Conservation (phyloP, 2,329 filamentous ascomycete species). For the Alternaria solani region DNA sequence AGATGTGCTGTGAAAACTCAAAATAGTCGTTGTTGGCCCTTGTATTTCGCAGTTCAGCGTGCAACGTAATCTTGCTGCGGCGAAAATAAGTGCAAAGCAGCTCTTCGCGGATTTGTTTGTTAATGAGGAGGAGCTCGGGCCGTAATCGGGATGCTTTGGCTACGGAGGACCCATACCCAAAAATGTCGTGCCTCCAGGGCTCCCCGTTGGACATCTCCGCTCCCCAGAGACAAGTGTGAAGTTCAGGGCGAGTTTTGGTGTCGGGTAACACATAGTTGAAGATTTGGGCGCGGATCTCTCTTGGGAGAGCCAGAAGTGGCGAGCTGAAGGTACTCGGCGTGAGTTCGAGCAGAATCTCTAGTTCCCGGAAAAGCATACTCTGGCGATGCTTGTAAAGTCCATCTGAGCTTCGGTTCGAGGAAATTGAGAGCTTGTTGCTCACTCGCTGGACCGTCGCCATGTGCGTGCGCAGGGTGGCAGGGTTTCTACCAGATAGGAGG, state of each 20-base stretch:
- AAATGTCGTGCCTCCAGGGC: slow-evolving; percentile 46
- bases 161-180: slow-evolving; percentile 40
- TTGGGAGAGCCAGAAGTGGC: slow-evolving; percentile 41
- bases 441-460: slow-evolving; percentile 24
- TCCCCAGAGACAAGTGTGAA: slow-evolving; percentile 48
- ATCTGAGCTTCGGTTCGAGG: slow-evolving; percentile 35
- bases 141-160: slow-evolving; percentile 30
- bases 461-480: slow-evolving; percentile 3
- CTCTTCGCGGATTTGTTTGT: slow-evolving; percentile 43
- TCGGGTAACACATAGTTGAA: slow-evolving; percentile 40
- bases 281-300: slow-evolving; percentile 38
- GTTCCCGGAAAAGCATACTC: slow-evolving; percentile 43
- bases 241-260: slow-evolving; percentile 30
- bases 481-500: slow-evolving; percentile 1
- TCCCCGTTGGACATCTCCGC: slow-evolving; percentile 45
- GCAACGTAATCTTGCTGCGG: slow-evolving; percentile 42
- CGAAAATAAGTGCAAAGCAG: slow-evolving; percentile 39
- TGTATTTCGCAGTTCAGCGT: slow-evolving; percentile 46
- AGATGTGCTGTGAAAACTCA: slow-evolving; percentile 46
- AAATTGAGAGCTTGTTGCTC: slow-evolving; percentile 35
- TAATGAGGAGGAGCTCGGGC: slow-evolving; percentile 40
- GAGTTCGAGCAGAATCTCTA: slow-evolving; percentile 47
- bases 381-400: slow-evolving; percentile 43
- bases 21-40: slow-evolving; percentile 42
- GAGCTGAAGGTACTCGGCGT: slow-evolving; percentile 45